These are phyloP conservation scores for Dothidotthia symphoricarpi DNA, from an alignment of 2,329 filamentous ascomycete species.

Conservation along the genomic window DNA sequence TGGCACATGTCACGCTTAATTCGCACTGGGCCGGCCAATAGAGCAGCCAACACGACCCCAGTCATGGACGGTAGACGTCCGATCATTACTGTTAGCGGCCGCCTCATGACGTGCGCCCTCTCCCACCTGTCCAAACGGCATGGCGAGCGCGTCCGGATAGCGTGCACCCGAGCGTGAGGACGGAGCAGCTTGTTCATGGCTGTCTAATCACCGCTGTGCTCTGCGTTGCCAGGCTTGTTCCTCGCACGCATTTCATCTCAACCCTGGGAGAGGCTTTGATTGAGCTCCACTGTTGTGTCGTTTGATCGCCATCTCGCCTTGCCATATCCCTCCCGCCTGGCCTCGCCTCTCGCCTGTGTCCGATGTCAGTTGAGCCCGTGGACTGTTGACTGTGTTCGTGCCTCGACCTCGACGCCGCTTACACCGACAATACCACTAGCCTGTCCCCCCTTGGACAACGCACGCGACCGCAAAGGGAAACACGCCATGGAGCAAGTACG, in stretches of 20 bases:
- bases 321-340: constrained; percentile 3
- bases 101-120: constrained; percentile 31
- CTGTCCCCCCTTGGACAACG: constrained; percentile 3
- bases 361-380: too few relatives aligned
- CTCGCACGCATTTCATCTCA: too few relatives aligned
- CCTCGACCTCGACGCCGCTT: constrained; percentile 4
- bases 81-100: constrained; percentile 30
- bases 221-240: not conserved
- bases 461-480: constrained; percentile 11
- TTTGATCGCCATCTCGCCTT: constrained; percentile 7
- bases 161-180: constrained; percentile 7
- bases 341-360: not conserved
- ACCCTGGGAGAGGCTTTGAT: too few relatives aligned
- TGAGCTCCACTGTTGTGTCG: constrained; percentile 1
- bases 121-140: constrained; percentile 6
- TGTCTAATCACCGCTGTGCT: constrained; percentile 6
- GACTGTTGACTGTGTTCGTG: constrained; percentile 2
- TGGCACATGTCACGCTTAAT: constrained; percentile 10
- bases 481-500: constrained; percentile 28
- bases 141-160: constrained; percentile 2
- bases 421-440: not conserved
- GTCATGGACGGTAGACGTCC: constrained; percentile 14
- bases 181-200: constrained; percentile 8
- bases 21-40: not conserved
- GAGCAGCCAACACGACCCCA: constrained; percentile 20